Conservation (phyloP, 495 filamentous ascomycete species). For the Lichenothelia convexa region DNA sequence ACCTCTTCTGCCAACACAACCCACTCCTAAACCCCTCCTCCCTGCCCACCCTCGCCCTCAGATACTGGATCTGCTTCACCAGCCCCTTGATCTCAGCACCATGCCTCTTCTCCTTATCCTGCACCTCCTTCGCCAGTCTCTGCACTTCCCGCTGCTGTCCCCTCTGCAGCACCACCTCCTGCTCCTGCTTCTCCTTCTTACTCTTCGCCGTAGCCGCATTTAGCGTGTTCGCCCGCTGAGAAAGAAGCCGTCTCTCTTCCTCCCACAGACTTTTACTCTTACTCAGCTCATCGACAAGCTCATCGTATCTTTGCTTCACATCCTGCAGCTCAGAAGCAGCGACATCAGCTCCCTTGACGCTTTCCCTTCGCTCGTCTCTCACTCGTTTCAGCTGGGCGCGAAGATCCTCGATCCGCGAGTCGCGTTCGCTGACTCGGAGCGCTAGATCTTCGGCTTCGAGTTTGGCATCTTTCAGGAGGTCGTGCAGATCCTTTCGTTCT, state of each 20-base stretch:
- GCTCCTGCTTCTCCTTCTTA: conserved; percentile 8
- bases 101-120: conserved; percentile 36
- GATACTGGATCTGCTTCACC: conserved; percentile 75
- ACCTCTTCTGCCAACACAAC: conserved; percentile 63
- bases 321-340: too few species aligned
- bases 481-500: conserved; percentile 48
- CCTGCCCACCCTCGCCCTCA: conserved; percentile 56
- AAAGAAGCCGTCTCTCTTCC: too few species aligned
- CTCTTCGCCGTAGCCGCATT: too few species aligned
- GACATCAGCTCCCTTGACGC: too few species aligned
- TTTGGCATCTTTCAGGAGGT: conserved; percentile 46
- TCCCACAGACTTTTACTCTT: too few species aligned
- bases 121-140: conserved; percentile 1
- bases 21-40: conserved; percentile 64
- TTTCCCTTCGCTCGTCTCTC: too few species aligned
- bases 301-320: too few species aligned
- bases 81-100: conserved; percentile 67
- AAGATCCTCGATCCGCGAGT: conserved; percentile 8
- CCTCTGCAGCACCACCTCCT: conserved; percentile 4
- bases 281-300: too few species aligned
- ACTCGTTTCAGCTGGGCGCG: conserved; percentile 6
- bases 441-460: conserved; percentile 46
- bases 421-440: conserved; percentile 33
- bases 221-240: too few species aligned
- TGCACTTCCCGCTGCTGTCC: not conserved